Percentiles rank a stretch among this genome's conserved stretches.
These are phyloP conservation scores for Boletus huronensis DNA, from an alignment of 768 basidiomycete species.

Conservation along the genomic window DNA sequence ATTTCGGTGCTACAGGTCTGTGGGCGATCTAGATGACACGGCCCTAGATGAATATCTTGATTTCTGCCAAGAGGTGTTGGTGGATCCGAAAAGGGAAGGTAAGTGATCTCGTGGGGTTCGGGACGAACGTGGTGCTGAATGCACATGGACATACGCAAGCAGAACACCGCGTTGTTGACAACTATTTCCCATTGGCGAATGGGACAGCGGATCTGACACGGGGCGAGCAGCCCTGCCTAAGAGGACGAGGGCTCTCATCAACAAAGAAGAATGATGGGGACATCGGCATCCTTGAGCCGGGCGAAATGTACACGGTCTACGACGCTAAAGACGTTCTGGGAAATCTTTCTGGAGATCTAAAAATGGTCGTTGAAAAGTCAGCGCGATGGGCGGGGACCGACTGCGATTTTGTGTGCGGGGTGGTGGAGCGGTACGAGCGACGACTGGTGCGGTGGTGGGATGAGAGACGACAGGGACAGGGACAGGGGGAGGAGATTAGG, in stretches of 20 bases:
- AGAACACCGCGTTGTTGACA: slow-evolving; percentile 35
- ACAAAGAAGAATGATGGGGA: slow-evolving; percentile 7
- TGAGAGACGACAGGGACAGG: slow-evolving; percentile 18
- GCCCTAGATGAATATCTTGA: slow-evolving; percentile 61
- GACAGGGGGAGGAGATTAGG: slow-evolving; percentile 13
- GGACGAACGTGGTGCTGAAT: slow-evolving; percentile 13
- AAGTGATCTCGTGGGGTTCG: slow-evolving; percentile 11
- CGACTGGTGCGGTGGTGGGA: slow-evolving; percentile 53
- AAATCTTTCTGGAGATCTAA: slow-evolving; percentile 47
- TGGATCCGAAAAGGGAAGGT: slow-evolving; percentile 31
- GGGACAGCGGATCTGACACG: neutral
- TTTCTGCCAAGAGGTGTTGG: slow-evolving; percentile 59
- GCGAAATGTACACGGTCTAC: slow-evolving; percentile 62
- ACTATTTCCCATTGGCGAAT: slow-evolving; percentile 40
- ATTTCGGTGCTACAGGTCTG: slow-evolving; percentile 39
- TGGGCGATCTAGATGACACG: slow-evolving; percentile 47
- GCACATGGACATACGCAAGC: slow-evolving; percentile 2
- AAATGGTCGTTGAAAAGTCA: slow-evolving; percentile 47
- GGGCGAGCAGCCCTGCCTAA: neutral
- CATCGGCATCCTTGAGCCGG: slow-evolving; percentile 41
- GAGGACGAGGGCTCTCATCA: slow-evolving; percentile 9
- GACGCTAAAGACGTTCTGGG: slow-evolving; percentile 67
- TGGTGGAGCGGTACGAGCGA: slow-evolving; percentile 66
- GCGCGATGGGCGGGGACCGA: slow-evolving; percentile 55
- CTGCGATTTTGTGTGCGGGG: slow-evolving; percentile 45